Percentiles rank a stretch among this genome's conserved stretches.
Conservation (phyloP, 2,329 filamentous ascomycete species). For the Bipolaris gigantea region DNA sequence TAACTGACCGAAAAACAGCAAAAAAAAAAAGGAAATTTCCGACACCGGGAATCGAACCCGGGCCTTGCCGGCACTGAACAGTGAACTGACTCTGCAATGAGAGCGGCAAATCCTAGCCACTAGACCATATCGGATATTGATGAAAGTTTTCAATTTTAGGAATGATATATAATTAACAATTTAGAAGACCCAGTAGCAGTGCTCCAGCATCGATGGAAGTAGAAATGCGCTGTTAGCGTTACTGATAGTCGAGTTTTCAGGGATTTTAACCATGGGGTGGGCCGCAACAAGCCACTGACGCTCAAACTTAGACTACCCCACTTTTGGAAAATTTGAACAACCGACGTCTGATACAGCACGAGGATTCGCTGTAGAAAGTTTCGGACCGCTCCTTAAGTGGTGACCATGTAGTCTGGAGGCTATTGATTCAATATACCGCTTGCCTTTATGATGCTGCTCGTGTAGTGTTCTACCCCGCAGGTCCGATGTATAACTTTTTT, state of each 20-base stretch:
- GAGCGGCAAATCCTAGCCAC: slow-evolving; percentile 19
- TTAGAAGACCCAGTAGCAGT: no score
- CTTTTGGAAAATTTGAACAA: background rate
- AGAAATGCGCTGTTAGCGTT: background rate
- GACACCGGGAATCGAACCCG: slow-evolving; percentile 20
- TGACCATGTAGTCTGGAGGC: no score
- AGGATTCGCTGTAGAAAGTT: no score
- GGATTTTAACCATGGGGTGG: background rate
- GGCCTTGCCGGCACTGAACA: slow-evolving; percentile 16
- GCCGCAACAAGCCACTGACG: background rate
- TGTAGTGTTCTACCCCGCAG: no score
- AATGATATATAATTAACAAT: no score
- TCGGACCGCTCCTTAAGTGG: no score
- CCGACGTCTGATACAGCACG: no score
- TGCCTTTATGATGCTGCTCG: no score
- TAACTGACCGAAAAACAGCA: background rate
- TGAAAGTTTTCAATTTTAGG: background rate
- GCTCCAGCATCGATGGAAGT: no score
- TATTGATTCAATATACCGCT: no score
- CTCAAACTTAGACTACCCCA: background rate
- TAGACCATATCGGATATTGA: slow-evolving; percentile 17
- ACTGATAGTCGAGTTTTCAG: background rate
- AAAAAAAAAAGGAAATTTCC: slow-evolving; percentile 7
- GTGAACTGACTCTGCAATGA: slow-evolving; percentile 13
- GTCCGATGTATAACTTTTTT: no score